Base-by-base conservation (phyloP, 805 yeast species). In the Kurtzmaniella fragi region DNA sequence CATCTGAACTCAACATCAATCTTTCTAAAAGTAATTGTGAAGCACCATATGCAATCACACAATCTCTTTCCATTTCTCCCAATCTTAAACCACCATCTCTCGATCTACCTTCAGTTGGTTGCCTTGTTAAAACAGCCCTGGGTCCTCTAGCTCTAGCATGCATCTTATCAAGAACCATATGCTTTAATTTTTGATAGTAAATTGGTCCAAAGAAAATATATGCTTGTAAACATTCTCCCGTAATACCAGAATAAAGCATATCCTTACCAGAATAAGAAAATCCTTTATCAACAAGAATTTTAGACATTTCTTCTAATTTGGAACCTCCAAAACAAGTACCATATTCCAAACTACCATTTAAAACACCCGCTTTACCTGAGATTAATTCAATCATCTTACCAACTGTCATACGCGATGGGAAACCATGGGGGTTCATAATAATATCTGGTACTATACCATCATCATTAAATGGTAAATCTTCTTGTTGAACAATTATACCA, bases 61-160 rank as follows among this genome's bases (percentile, higher is more conserved):
- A 93, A 71, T 93, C 99, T 67, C 99, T 84, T 64, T 93, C 99
- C 99, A 93, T 93, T 70, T 93, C 99, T 55, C 99, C 99, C 62
- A 93, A 76, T 72, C 99, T 83, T 60, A 93, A 76, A 59, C 99
- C 99, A 78, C 99, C 99, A 64, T 93, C 99, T 64, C 99, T 79
- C 2, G 97, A 88, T 64, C 99, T 79, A 75, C 99, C 99, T 64
- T 93, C 99, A 0, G 98, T 91, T 13, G 98, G 99, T 66, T 93
- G 99, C 64, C 99, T 81, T 8, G 99, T 93, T 42, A 93, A 73
- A 10, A 93, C 98, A 0, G 99, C 99, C 52, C 98, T 80, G 41
- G 99, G 99, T 38, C 99, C 99, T 61, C 99, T 80, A 2, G 99
- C 97, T 74, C 99, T 85, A 1, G 99, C 99, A 58, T 93, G 99